A percentile compares a stretch with the other conserved stretches of the same genome.
Evolutionary conservation across 169 alveolate species (phyloP).

Genomic region (Fabrea salina): DNA sequence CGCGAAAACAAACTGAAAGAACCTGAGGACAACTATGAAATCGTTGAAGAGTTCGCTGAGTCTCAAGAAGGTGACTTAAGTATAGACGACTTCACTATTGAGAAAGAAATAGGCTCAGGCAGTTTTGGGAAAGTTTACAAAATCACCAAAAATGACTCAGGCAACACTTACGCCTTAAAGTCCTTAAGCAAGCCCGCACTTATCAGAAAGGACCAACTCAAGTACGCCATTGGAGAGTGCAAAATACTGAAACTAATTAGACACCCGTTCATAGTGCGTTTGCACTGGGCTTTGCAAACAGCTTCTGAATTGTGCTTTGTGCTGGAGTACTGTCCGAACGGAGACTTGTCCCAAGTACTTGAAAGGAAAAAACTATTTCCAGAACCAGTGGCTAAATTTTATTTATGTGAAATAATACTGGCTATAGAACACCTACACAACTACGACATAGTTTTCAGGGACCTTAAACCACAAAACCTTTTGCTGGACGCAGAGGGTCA

Average conservation of each 20-base stretch:
- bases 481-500: constrained; percentile 81
- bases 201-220: neutral
- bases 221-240: constrained; percentile 47
- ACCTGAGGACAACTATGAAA: neutral
- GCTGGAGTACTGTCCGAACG: constrained; percentile 76
- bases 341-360: constrained; percentile 78
- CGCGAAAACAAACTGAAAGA: neutral
- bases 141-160: constrained; percentile 18
- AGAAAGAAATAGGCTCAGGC: constrained; percentile 10
- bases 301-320: constrained; percentile 48
- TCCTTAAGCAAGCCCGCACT: constrained; percentile 8
- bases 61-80: too few relatives aligned
- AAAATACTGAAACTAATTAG: constrained; percentile 58
- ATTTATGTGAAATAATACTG: constrained; percentile 71
- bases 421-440: constrained; percentile 77
- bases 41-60: neutral
- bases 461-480: constrained; percentile 81
- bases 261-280: constrained; percentile 60
- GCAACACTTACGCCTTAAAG: constrained; percentile 31
- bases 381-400: constrained; percentile 69
- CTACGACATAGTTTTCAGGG: constrained; percentile 78
- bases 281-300: constrained; percentile 74
- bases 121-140: constrained; percentile 30
- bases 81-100: neutral
- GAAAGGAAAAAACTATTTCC: constrained; percentile 63